These are phyloP conservation scores for Pinguiococcus pyrenoidosus DNA, from an alignment of 108 stramenopile species.

Conservation along the genomic window DNA sequence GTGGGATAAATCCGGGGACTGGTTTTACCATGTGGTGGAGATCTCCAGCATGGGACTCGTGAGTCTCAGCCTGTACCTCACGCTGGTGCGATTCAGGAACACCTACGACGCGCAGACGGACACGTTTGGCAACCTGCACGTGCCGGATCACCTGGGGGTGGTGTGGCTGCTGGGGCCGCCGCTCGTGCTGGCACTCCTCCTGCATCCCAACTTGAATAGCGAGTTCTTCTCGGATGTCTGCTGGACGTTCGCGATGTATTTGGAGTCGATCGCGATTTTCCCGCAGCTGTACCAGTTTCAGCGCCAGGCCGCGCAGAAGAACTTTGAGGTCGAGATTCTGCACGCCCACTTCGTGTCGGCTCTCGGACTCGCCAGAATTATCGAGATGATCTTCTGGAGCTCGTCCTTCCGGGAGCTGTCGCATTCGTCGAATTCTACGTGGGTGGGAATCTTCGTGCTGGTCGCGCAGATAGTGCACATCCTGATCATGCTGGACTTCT, in stretches of 20 bases:
- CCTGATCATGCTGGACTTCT: slow-evolving; percentile 89
- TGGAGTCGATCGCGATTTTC: slow-evolving; percentile 81
- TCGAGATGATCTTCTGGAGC: slow-evolving; percentile 93
- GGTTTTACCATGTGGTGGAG: slow-evolving; percentile 91
- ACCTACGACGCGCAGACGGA: slow-evolving; percentile 77
- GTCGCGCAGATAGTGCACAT: slow-evolving; percentile 88
- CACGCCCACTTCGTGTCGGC: slow-evolving; percentile 83
- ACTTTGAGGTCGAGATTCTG: slow-evolving; percentile 57
- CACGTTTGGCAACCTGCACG: slow-evolving; percentile 59
- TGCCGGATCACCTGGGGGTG: slow-evolving; percentile 51
- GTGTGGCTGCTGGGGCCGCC: slow-evolving; percentile 67
- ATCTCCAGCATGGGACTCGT: slow-evolving; percentile 63
- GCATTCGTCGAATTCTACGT: slow-evolving; percentile 50
- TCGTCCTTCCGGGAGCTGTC: slow-evolving; percentile 94
- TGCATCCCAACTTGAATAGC: slow-evolving; percentile 83
- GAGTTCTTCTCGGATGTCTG: slow-evolving; percentile 86
- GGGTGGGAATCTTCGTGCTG: slow-evolving; percentile 88
- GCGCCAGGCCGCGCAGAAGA: slow-evolving; percentile 45
- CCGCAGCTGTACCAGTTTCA: slow-evolving; percentile 99
- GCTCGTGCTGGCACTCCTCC: slow-evolving; percentile 52
- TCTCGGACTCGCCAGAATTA: slow-evolving; percentile 73
- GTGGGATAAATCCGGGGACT: slow-evolving; percentile 96
- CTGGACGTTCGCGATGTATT: slow-evolving; percentile 96
- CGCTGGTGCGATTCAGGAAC: slow-evolving; percentile 57
- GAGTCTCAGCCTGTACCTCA: slow-evolving; percentile 52